phyloP scores from a whole-genome alignment of 73 alveolate genomes.

The Vitrella brassicaformis region DNA sequence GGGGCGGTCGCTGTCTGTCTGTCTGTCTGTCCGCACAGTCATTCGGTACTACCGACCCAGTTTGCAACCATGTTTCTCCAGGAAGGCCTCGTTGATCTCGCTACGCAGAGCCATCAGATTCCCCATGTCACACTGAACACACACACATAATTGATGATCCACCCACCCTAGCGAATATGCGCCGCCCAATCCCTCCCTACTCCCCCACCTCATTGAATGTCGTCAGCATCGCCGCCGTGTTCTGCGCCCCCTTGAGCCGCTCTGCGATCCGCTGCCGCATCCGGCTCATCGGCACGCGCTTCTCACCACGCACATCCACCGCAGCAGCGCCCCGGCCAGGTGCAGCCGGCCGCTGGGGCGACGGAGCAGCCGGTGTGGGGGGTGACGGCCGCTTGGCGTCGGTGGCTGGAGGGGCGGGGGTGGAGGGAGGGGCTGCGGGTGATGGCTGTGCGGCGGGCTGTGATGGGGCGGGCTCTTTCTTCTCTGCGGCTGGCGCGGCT shows the following conservation, averaged over 20 bases:
- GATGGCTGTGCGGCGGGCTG: neutral
- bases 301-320: conserved; percentile 19
- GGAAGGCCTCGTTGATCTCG: conserved; percentile 45
- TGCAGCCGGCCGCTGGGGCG: no score
- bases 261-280: conserved; percentile 28
- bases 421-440: neutral
- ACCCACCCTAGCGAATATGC: neutral
- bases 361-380: neutral
- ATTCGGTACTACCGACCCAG: conserved; percentile 42
- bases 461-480: neutral
- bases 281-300: conserved; percentile 52
- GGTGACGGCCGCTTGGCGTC: no score
- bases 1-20: no score
- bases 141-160: neutral
- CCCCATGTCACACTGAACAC: conserved; percentile 39
- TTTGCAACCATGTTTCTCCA: conserved; percentile 51
- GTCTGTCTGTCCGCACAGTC: no score
- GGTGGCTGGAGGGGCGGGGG: no score
- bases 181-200: conserved; percentile 58
- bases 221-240: conserved; percentile 24
- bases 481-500: neutral
- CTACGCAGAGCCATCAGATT: conserved; percentile 48
- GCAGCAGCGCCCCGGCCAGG: no score
- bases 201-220: conserved; percentile 29
- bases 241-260: conserved; percentile 18